Evolutionary conservation across 1,284 basidiomycete genomes (phyloP).

Genomic region (Austroboletus olivaceoglutinosus): DNA sequence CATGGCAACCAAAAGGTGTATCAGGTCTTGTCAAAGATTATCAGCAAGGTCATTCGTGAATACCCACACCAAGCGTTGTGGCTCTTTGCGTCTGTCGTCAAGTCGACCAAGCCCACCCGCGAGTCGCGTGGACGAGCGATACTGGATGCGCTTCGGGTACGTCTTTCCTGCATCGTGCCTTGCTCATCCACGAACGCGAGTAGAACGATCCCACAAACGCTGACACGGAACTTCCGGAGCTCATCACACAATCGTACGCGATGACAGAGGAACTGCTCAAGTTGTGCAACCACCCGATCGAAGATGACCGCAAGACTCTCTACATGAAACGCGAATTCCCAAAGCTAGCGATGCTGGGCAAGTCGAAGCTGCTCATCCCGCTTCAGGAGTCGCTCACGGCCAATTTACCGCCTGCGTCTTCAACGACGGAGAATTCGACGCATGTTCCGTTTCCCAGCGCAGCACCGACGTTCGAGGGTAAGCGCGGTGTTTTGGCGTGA

Average conservation of each 20-base stretch:
- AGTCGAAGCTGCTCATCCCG: slow-evolving; percentile 79
- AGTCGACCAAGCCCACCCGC: slow-evolving; percentile 75
- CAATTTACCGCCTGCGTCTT: slow-evolving; percentile 75
- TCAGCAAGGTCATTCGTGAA: slow-evolving; percentile 70
- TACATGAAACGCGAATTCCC: slow-evolving; percentile 69
- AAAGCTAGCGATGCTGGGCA: slow-evolving; percentile 54
- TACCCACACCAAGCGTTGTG: slow-evolving; percentile 94
- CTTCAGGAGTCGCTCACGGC: slow-evolving; percentile 92
- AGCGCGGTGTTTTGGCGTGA: not conserved
- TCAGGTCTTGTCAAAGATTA: slow-evolving; percentile 65
- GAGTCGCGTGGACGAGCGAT: slow-evolving; percentile 63
- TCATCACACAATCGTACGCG: slow-evolving; percentile 53
- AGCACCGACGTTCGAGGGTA: slow-evolving; percentile 78
- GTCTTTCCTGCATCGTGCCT: slow-evolving; percentile 10
- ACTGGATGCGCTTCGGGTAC: slow-evolving; percentile 65
- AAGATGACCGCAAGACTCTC: slow-evolving; percentile 49
- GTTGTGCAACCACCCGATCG: slow-evolving; percentile 60
- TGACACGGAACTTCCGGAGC: slow-evolving; percentile 42
- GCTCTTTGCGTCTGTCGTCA: slow-evolving; percentile 87
- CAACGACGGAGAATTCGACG: slow-evolving; percentile 48
- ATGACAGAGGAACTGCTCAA: slow-evolving; percentile 71
- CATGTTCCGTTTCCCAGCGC: slow-evolving; percentile 84
- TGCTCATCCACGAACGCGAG: not conserved
- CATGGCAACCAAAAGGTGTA: slow-evolving; percentile 76
- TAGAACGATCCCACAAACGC: slow-evolving; percentile 43